Conservation (phyloP, 2,329 filamentous ascomycete genomes). For the Huntiella savannae region DNA sequence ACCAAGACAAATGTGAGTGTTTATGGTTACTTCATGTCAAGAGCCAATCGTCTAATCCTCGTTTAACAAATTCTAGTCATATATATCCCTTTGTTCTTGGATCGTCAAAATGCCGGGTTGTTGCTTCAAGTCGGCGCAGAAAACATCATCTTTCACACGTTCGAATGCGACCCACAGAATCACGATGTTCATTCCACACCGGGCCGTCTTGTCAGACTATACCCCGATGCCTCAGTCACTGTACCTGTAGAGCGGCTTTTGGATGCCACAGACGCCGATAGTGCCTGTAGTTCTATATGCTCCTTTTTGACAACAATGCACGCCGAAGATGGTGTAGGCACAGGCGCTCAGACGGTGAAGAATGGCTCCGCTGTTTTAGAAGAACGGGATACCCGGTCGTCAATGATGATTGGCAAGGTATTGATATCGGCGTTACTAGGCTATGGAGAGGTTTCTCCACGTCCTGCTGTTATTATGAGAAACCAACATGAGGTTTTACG, state of each 20-base stretch:
- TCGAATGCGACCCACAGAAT: constrained; percentile 18
- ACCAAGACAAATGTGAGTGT: too few species aligned
- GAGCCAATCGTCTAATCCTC: too few species aligned
- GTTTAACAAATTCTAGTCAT: too few species aligned
- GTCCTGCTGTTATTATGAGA: constrained; percentile 25
- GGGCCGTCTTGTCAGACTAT: constrained; percentile 17
- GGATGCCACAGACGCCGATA: too few species aligned
- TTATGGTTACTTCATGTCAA: too few species aligned
- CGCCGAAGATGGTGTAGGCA: constrained; percentile 13
- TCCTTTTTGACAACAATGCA: constrained; percentile 17
- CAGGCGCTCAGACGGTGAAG: constrained; percentile 18
- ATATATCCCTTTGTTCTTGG: too few species aligned
- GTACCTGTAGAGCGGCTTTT: too few species aligned
- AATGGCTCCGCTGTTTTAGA: constrained; percentile 21
- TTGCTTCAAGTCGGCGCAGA: too few species aligned
- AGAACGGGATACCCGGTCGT: constrained; percentile 28
- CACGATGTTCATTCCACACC: constrained; percentile 14
- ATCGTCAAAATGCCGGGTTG: too few species aligned
- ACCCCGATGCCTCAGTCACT: constrained; percentile 15
- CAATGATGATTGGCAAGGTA: constrained; percentile 32
- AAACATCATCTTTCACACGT: too few species aligned
- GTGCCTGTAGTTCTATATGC: too few species aligned
- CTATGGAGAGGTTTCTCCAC: constrained; percentile 16
- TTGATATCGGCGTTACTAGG: constrained; percentile 22
- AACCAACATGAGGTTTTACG: constrained; percentile 36